Percentiles rank a stretch among this genome's conserved stretches.
These are phyloP conservation scores for Solanum lignicaule DNA, from an alignment of 257 asterid genomes.

Conservation along the genomic window DNA sequence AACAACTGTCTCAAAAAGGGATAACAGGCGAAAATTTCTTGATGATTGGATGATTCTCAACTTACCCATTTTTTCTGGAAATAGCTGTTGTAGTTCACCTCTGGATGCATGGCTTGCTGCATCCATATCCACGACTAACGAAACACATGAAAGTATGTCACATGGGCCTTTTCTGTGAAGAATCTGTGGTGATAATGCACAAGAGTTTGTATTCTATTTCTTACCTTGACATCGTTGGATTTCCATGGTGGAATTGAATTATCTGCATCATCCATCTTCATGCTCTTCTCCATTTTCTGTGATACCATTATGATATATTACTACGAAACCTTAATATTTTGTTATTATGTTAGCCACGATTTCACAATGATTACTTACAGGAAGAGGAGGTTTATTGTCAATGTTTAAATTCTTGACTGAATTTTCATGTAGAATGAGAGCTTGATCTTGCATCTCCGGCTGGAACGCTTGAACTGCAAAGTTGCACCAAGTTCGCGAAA, in stretches of 20 bases:
- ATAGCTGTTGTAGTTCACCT: conserved; percentile 67
- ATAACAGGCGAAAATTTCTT: background rate
- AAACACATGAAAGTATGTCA: background rate
- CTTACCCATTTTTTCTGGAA: conserved; percentile 84
- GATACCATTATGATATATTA: background rate
- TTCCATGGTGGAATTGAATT: conserved; percentile 68
- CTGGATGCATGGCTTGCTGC: conserved; percentile 99
- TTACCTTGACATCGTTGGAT: conserved; percentile 75
- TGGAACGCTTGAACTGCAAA: conserved; percentile 77
- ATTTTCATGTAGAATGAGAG: conserved; percentile 43
- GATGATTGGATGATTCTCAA: background rate
- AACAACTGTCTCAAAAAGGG: background rate
- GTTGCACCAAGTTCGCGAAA: conserved; percentile 76
- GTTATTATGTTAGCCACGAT: background rate
- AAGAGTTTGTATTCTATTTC: background rate
- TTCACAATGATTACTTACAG: conserved; percentile 25
- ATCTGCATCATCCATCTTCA: conserved; percentile 45
- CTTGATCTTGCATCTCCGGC: conserved; percentile 34
- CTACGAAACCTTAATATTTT: background rate
- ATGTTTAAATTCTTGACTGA: conserved; percentile 24
- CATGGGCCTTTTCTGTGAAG: background rate
- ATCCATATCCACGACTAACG: conserved; percentile 95
- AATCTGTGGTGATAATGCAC: background rate
- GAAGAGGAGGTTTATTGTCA: conserved; percentile 25
- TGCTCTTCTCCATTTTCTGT: conserved; percentile 46